phyloP scores from a whole-genome alignment of 371 early-diverging fungal genomes.

The Catenaria anguillulae region DNA sequence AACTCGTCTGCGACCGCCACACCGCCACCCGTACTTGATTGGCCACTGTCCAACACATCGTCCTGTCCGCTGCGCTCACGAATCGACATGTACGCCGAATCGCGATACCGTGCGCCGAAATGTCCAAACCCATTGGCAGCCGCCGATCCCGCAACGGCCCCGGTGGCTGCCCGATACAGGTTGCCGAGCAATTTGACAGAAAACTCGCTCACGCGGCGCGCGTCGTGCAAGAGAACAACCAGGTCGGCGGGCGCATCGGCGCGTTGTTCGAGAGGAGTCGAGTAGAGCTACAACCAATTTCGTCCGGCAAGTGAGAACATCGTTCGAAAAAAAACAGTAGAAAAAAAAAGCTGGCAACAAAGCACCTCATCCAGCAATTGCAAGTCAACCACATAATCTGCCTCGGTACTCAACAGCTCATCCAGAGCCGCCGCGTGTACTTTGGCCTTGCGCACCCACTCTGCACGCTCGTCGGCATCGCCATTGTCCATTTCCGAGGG shows the following conservation, averaged over 20 bases:
- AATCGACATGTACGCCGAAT: not conserved
- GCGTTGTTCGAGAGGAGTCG: not conserved
- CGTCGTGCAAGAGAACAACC: not conserved
- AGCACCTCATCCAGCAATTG: constrained; percentile 41
- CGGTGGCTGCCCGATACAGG: constrained; percentile 32
- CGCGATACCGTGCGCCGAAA: not conserved
- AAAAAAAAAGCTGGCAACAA: too few relatives aligned
- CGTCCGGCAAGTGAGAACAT: too few relatives aligned
- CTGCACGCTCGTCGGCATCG: too few relatives aligned
- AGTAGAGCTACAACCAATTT: constrained; percentile 5
- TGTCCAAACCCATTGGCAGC: not conserved
- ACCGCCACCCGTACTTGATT: too few relatives aligned
- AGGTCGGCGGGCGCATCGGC: not conserved
- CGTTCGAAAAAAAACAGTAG: too few relatives aligned
- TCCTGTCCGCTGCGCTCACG: too few relatives aligned
- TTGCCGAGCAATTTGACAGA: constrained; percentile 22
- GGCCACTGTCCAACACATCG: not conserved
- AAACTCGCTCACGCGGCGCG: not conserved
- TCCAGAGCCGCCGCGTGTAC: not conserved
- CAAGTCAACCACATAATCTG: constrained; percentile 46
- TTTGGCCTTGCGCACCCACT: too few relatives aligned
- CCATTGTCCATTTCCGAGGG: too few relatives aligned
- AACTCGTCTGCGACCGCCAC: too few relatives aligned
- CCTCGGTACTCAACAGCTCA: constrained; percentile 57
- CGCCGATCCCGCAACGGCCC: constrained; percentile 9